Evolutionary conservation across 495 filamentous ascomycete species (phyloP), one percentile per base, ranked within the genome.

Genomic region (Aspergillus taichungensis): DNA sequence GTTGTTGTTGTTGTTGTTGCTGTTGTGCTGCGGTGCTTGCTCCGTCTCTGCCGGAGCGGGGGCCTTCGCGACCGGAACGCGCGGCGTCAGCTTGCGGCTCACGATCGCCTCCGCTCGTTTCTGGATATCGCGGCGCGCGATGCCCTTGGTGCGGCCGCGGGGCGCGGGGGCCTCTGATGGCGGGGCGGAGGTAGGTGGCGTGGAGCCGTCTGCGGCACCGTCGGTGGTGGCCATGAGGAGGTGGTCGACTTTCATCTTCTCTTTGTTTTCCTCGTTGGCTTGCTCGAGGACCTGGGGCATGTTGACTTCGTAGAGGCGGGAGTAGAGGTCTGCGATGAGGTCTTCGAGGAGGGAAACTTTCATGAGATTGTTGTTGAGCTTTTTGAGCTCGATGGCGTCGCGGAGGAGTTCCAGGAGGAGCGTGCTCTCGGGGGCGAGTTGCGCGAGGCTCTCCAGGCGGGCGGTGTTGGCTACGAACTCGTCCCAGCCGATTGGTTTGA

Each of bases 381-480:
- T 90, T 57, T 94, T 95, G n/a, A 97, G 67, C 55, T 97, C 91
- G 38, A 86, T 71, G 6, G 80, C 80, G 44, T 99, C 94, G 41
- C 87, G 79, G 31, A 99, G 71, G 5, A 88, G 75, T 49, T 84
- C 84, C 2, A 96, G 69, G 11, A 73, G 57, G 1, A 60, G 51
- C 6, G 56, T 49, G 42, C 59, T 70, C 7, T 66, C 69, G 1
- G 61, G 57, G 1, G 63, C 51, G 1, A 69, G 59, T n/a, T 78
- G 61, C 30, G 57, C 51, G 55, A 78, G 73, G 11, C 53, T 56
- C 47, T 83, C 78, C 13, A 84, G 58, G 8, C 72, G 73, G 30
- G 64, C 68, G 14, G 72, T 71, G 47, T 79, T 78, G 37, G 69
- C 60, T 2, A 84, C 77, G 52, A 95, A 96, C 18, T 94, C 87